Base-by-base conservation (phyloP, 2,329 filamentous ascomycete genomes). In the Conoideocrella luteorostrata region DNA sequence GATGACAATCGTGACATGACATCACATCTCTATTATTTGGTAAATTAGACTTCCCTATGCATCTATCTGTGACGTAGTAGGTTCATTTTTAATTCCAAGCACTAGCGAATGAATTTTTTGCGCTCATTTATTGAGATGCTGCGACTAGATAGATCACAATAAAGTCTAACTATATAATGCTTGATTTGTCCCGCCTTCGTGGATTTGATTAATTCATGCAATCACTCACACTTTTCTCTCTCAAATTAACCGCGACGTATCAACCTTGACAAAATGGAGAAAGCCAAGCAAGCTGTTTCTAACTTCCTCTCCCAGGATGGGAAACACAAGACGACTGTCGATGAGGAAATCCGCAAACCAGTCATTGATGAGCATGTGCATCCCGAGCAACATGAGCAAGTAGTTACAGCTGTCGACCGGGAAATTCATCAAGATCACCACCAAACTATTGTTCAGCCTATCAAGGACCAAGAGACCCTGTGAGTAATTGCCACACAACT, bases 351-450 rank as follows among this genome's bases (percentile, higher is more conserved):
- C 33, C 72, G 76, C 32, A 74, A 77, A 0, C 74, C 77, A 11
- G 72, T 86, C 3, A 70, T 72, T 5, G 70, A 83, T 15, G 81
- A 86, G 62, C 69, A 71, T 2, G 61, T 86, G 35, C 74, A 69
- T 47, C 76, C 75, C 34, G 72, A 75, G n/a, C 62, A 72, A 32
- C 80, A 84, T 44, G 79, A 86, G 56, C 64, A 81, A n/a, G 53
- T 77, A 9, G 71, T 68, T 17, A 82, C 77, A 2, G 82, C 79
- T 6, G 61, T 86, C 21, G 80, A 87, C 57, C 77, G 75, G 52
- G 83, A 87, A 53, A 67, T 86, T 4, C 82, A 87, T 57, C 82
- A 86, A 58, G 78, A 86, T 47, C 83, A 87, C 54, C 79, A 85
- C 59, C 81, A 87, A 60, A 84, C 80, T 37, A 80, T 78, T 0